phyloP scores from a whole-genome alignment of 2,329 filamentous ascomycete species.

The Verticillium klebahnii region DNA sequence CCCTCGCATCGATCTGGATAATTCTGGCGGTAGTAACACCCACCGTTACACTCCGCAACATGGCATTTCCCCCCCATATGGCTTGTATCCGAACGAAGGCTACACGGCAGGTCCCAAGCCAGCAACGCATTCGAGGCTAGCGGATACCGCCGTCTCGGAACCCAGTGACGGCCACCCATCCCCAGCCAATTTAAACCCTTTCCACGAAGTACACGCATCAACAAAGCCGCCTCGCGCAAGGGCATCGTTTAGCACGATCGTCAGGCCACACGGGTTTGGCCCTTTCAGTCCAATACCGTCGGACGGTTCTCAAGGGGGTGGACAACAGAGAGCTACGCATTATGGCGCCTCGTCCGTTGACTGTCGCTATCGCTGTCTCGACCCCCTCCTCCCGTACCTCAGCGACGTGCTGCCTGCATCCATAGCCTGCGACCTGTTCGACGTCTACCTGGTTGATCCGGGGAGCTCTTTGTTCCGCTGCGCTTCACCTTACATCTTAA shows the following conservation, averaged over 20 bases:
- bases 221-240: background rate
- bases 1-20: background rate
- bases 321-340: background rate
- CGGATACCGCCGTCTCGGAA: constrained; percentile 4
- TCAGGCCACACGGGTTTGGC: background rate
- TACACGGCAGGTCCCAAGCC: background rate
- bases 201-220: background rate
- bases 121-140: background rate
- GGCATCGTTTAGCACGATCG: constrained; percentile 1
- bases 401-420: constrained; percentile 31
- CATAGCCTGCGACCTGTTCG: constrained; percentile 41
- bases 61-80: background rate
- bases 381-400: constrained; percentile 33
- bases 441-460: constrained; percentile 41
- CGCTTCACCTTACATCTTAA: constrained; percentile 42
- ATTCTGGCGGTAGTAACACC: too few relatives aligned
- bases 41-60: background rate
- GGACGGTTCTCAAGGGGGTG: background rate
- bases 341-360: constrained; percentile 7
- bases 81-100: background rate
- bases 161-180: background rate
- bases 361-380: constrained; percentile 35
- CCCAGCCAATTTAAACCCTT: background rate
- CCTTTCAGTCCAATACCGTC: constrained; percentile 1
- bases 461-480: constrained; percentile 37